A percentile compares a stretch with the other conserved stretches of the same genome.
Evolutionary conservation across 2,329 filamentous ascomycete species (phyloP).

Genomic region (Ophioceras dolichostomum): DNA sequence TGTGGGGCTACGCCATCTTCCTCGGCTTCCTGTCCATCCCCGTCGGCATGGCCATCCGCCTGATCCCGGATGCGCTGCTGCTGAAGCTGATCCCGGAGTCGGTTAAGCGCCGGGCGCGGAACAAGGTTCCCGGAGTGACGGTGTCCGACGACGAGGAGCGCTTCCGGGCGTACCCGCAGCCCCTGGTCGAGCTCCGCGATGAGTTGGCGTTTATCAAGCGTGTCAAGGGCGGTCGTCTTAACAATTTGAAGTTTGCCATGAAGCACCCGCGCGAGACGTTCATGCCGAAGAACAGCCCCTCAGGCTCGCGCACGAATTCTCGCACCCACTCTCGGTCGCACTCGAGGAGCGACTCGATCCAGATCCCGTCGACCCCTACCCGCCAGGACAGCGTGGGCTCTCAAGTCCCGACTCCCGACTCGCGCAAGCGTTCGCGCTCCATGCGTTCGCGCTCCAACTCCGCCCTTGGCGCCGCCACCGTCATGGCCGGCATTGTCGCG

Average conservation of each 20-base stretch:
- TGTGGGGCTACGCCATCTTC: conserved; percentile 83
- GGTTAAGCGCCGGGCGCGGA: conserved; percentile 32
- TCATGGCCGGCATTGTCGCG: conserved; percentile 76
- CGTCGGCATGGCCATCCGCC: conserved; percentile 66
- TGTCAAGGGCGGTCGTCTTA: conserved; percentile 71
- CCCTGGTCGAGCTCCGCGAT: conserved; percentile 63
- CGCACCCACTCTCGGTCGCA: conserved; percentile 53
- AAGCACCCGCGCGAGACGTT: conserved; percentile 63
- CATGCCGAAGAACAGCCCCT: conserved; percentile 48
- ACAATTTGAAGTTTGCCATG: conserved; percentile 69
- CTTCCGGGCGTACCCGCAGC: conserved; percentile 57
- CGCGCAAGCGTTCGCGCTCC: conserved; percentile 54
- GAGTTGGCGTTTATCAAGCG: conserved; percentile 71
- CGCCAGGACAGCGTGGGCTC: conserved; percentile 38
- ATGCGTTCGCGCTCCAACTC: conserved; percentile 56
- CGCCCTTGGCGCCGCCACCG: conserved; percentile 59
- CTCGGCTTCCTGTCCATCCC: conserved; percentile 78
- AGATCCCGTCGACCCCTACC: conserved; percentile 49
- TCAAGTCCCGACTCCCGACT: conserved; percentile 40
- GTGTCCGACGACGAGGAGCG: conserved; percentile 52
- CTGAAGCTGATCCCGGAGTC: conserved; percentile 38
- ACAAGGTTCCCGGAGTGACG: conserved; percentile 38
- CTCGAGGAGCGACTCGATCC: conserved; percentile 30
- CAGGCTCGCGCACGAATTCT: conserved; percentile 49
- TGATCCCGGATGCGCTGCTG: conserved; percentile 64